Evolutionary conservation across 2,329 filamentous ascomycete genomes (phyloP), one percentile per base, ranked within the genome.

Genomic region (Plenodomus biglobosus): DNA sequence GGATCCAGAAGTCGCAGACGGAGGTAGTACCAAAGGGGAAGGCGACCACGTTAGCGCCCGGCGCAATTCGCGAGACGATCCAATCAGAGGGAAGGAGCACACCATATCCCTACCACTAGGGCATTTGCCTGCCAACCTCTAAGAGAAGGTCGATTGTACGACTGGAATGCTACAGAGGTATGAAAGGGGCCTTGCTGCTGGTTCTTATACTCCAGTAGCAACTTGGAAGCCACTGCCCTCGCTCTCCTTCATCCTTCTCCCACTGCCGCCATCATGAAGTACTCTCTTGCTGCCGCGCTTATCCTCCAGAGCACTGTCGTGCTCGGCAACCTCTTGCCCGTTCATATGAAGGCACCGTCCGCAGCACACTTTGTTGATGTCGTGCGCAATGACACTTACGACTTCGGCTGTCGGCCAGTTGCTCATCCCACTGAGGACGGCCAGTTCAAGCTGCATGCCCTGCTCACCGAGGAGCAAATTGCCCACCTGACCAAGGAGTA

Each of bases 381-480:
- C 20, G 66, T 70, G 13, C 60, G 61, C 50, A 70, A 70, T 39
- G 64, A 65, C 42, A 68, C 65, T 8, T 66, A 65, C 49, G 67
- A 70, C 53, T 64, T 69, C 48, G 67, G 67, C 35, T 70, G 67
- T 56, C 53, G 64, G 43, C 59, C 67, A n/a, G 50, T 64, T 47
- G 67, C 65, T 16, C 55, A 64, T 32, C 62, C 64, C 2, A 57
- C 61, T 10, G 53, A 65, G 4, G 62, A 68, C 49, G 66, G 64
- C 3, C 52, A 62, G 21, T 69, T 66, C 52, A 63, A 56, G 19
- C 60, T 70, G 5, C 64, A 69, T 42, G 67, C 67, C 17, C 52
- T 69, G 32, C 53, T 70, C 35, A 67, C 64, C 6, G 66, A 70
- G 42, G 56, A 62, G n/a, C 67, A 70, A 41, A 64, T 70, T 19